Conservation (phyloP, 1,139 yeast species). For the Blastobotrys apis region DNA sequence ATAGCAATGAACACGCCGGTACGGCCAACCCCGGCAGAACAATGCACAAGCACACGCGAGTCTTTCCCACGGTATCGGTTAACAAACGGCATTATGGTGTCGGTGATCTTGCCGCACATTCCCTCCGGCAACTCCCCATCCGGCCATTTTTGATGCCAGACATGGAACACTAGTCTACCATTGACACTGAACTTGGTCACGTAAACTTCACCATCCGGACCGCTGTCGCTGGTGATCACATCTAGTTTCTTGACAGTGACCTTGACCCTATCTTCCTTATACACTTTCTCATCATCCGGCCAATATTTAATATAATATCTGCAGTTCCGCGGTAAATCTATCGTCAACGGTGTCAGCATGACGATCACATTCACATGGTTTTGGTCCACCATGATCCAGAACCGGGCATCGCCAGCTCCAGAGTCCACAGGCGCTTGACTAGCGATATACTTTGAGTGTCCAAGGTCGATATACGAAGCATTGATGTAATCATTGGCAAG, state of each 20-base stretch:
- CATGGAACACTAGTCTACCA: slow-evolving; percentile 43
- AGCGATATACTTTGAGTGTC: slow-evolving; percentile 44
- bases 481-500: slow-evolving; percentile 43
- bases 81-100: no score
- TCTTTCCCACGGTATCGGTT: slow-evolving; percentile 4
- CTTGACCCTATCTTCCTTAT: no score
- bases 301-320: slow-evolving; percentile 84
- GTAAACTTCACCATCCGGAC: no score
- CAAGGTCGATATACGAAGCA: slow-evolving; percentile 43
- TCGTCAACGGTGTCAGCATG: slow-evolving; percentile 91
- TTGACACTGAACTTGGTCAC: no score
- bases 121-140: slow-evolving; percentile 50
- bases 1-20: slow-evolving; percentile 74
- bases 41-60: slow-evolving; percentile 55
- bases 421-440: slow-evolving; percentile 66
- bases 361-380: slow-evolving; percentile 50
- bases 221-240: no score
- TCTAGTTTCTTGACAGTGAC: no score
- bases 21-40: slow-evolving; percentile 84
- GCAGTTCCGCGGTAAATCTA: slow-evolving; percentile 42
- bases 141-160: slow-evolving; percentile 54
- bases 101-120: no score
- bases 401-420: slow-evolving; percentile 66
- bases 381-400: slow-evolving; percentile 80
- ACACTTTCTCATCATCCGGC: slow-evolving; percentile 51